Conservation (phyloP, 495 filamentous ascomycete genomes). For the Neurospora sp. region DNA sequence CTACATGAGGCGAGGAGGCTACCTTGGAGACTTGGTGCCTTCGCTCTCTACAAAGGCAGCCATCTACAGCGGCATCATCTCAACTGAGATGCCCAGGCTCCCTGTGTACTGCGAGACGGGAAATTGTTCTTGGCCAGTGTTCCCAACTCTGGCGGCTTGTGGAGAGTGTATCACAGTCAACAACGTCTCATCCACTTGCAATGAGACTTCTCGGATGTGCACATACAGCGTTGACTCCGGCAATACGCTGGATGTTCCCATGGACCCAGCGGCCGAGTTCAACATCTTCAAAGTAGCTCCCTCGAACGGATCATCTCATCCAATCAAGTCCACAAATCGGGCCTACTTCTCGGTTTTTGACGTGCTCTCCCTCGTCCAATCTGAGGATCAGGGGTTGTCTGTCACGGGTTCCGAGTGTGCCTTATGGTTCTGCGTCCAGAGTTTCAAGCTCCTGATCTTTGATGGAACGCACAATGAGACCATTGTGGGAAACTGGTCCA, state of each 20-base stretch:
- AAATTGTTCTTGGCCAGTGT: conserved; percentile 28
- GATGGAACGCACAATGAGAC: conserved; percentile 18
- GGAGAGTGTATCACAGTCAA: conserved; percentile 17
- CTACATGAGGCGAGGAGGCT: conserved; percentile 11
- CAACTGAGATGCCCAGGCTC: conserved; percentile 11
- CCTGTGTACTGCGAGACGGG: conserved; percentile 18
- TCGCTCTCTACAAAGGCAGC: conserved; percentile 27
- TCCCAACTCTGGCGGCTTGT: conserved; percentile 27
- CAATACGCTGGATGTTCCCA: conserved; percentile 11
- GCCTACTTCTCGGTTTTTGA: conserved; percentile 28
- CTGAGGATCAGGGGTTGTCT: conserved; percentile 3
- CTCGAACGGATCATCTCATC: conserved; percentile 12
- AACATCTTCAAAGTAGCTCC: conserved; percentile 22
- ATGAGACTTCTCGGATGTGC: conserved; percentile 16
- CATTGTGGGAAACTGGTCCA: conserved; percentile 19
- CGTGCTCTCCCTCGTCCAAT: conserved; percentile 17
- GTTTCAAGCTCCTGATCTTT: conserved; percentile 15
- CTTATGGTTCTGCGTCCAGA: conserved; percentile 29
- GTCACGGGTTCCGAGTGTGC: conserved; percentile 16
- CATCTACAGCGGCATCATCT: conserved; percentile 30
- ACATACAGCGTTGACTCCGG: conserved; percentile 22
- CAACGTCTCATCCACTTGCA: conserved; percentile 11
- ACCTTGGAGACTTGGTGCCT: conserved; percentile 15
- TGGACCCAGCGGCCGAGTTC: conserved; percentile 4
- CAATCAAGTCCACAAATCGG: conserved; percentile 7